Conservation (phyloP, 306 rosid species). For the Biancaea sappan region DNA sequence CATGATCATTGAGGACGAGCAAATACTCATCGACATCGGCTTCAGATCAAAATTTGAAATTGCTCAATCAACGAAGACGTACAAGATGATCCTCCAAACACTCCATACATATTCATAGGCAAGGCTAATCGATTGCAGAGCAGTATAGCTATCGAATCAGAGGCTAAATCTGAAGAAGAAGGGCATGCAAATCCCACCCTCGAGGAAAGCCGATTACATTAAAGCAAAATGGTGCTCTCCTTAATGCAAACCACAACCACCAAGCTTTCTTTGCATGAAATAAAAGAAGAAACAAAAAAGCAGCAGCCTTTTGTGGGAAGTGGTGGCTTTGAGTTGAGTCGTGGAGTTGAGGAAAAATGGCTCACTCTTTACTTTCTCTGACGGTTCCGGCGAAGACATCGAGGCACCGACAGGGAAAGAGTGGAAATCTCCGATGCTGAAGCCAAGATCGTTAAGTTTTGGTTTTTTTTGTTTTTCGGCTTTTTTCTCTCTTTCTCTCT, state of each 20-base stretch:
- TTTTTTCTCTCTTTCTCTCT: background rate
- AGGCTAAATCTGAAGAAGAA: conserved; percentile 74
- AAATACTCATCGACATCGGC: conserved; percentile 63
- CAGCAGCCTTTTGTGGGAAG: conserved; percentile 6
- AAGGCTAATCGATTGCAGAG: conserved; percentile 58
- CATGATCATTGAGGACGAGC: conserved; percentile 54
- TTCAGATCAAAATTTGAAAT: conserved; percentile 85
- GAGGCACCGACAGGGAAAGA: conserved; percentile 24
- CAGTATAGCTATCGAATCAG: conserved; percentile 59
- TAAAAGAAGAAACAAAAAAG: background rate
- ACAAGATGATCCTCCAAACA: conserved; percentile 63
- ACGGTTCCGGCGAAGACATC: conserved; percentile 23
- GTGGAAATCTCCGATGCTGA: conserved; percentile 55
- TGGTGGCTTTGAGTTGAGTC: conserved; percentile 9
- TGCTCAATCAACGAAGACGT: conserved; percentile 71
- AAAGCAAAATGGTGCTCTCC: conserved; percentile 77
- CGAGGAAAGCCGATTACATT: conserved; percentile 73
- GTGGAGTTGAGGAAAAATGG: background rate
- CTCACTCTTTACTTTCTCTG: conserved; percentile 28
- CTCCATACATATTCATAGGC: conserved; percentile 71
- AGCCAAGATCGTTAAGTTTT: conserved; percentile 43
- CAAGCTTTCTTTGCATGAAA: background rate
- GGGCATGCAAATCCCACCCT: conserved; percentile 78
- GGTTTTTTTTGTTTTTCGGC: background rate
- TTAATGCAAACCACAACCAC: conserved; percentile 34